phyloP scores from a whole-genome alignment of 495 filamentous ascomycete species.

The Talaromyces thailandensis region DNA sequence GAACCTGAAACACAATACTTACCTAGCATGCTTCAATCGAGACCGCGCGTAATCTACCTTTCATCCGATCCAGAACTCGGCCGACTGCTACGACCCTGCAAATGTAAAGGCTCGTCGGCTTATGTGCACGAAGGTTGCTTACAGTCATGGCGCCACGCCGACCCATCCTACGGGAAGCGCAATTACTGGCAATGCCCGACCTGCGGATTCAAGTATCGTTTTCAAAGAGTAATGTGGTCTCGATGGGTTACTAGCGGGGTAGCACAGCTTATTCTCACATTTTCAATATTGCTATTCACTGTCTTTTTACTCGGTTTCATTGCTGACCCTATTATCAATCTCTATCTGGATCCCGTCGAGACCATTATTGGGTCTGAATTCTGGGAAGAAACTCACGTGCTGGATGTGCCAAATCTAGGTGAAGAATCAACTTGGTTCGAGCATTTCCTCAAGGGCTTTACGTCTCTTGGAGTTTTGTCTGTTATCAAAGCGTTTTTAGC shows the following conservation, averaged over 20 bases:
- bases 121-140: constrained; percentile 96
- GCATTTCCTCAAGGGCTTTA: constrained; percentile 82
- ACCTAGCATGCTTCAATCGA: constrained; percentile 51
- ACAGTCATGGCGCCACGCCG: constrained; percentile 71
- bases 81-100: constrained; percentile 82
- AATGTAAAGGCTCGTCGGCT: constrained; percentile 83
- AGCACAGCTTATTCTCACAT: constrained; percentile 56
- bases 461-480: constrained; percentile 75
- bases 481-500: constrained; percentile 73
- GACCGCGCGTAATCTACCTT: constrained; percentile 61
- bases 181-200: constrained; percentile 87
- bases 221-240: constrained; percentile 70
- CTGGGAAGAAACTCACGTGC: constrained; percentile 26
- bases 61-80: constrained; percentile 66
- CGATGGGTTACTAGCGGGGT: constrained; percentile 60
- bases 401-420: constrained; percentile 28
- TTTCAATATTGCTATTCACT: constrained; percentile 56
- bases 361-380: constrained; percentile 32
- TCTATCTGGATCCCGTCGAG: constrained; percentile 69
- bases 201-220: constrained; percentile 74
- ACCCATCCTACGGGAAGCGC: constrained; percentile 53
- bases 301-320: constrained; percentile 81
- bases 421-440: constrained; percentile 54
- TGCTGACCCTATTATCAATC: constrained; percentile 84
- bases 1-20: constrained; percentile 52